Conservation (phyloP, 257 asterid genomes). For the Nicotiana obtusifolia region DNA sequence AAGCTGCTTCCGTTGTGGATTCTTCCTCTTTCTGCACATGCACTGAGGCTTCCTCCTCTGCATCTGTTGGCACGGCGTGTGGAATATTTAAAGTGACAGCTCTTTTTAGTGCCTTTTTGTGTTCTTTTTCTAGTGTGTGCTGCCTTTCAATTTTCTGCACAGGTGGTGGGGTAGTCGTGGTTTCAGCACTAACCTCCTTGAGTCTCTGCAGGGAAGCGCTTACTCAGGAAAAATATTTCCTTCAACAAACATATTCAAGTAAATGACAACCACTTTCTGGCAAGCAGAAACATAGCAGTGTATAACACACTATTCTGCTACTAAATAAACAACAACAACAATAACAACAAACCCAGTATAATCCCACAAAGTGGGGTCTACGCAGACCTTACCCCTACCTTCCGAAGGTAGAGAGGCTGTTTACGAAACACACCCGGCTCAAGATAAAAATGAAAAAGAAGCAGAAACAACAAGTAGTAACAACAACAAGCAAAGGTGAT, state of each 20-base stretch:
- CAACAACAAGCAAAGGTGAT: no score
- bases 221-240: not conserved
- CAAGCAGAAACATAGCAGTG: not conserved
- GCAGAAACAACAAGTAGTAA: no score
- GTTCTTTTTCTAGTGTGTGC: slow-evolving; percentile 73
- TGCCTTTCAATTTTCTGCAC: slow-evolving; percentile 57
- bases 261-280: no score
- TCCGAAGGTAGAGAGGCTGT: no score
- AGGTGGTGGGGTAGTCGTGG: slow-evolving; percentile 52
- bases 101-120: slow-evolving; percentile 83
- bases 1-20: slow-evolving; percentile 27
- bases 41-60: slow-evolving; percentile 21
- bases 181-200: slow-evolving; percentile 36
- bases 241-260: not conserved
- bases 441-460: no score
- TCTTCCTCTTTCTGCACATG: slow-evolving; percentile 17
- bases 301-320: not conserved
- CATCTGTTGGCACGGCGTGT: slow-evolving; percentile 43
- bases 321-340: no score
- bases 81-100: slow-evolving; percentile 90
- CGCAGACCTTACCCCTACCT: no score
- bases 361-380: no score
- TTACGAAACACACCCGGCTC: no score
- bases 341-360: no score
- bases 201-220: slow-evolving; percentile 33